Evolutionary conservation across 208 protist genomes (phyloP).

Genomic region (Phytomonas francai): DNA sequence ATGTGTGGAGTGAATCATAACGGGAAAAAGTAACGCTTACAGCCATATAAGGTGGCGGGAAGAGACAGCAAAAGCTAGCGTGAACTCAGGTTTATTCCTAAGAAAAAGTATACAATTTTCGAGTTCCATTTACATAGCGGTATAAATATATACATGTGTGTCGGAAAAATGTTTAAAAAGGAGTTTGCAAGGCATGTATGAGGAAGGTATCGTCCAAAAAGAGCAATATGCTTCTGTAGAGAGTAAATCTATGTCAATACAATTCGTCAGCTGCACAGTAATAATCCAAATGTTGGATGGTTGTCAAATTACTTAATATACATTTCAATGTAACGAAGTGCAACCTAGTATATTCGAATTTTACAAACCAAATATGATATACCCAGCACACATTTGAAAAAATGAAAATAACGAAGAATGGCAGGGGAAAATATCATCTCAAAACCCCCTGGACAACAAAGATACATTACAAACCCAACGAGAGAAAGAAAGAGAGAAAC

Average conservation of each 20-base stretch:
- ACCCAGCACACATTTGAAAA: not conserved
- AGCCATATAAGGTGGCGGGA: not conserved
- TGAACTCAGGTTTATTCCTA: not conserved
- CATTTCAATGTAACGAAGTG: not conserved
- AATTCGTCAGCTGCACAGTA: conserved; percentile 3
- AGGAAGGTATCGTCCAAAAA: not conserved
- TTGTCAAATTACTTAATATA: not conserved
- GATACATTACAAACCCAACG: conserved; percentile 1
- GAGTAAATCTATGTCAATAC: conserved; percentile 6
- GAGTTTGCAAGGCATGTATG: not conserved
- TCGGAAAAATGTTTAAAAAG: not conserved
- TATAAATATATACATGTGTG: conserved; percentile 1
- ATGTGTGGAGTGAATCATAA: not conserved
- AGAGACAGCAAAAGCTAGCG: not conserved
- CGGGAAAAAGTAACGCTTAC: not conserved
- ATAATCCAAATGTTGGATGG: not conserved
- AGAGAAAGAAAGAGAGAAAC: conserved; percentile 3
- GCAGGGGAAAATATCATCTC: conserved; percentile 1
- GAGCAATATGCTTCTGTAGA: conserved; percentile 7
- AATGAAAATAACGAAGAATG: conserved; percentile 1
- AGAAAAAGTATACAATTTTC: not conserved
- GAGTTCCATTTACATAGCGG: not conserved
- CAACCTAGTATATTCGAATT: not conserved
- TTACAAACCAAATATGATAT: conserved; percentile 5
- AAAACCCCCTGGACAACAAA: not conserved